Base-by-base conservation (phyloP, 2,329 filamentous ascomycete genomes). In the Canariomyces notabilis region DNA sequence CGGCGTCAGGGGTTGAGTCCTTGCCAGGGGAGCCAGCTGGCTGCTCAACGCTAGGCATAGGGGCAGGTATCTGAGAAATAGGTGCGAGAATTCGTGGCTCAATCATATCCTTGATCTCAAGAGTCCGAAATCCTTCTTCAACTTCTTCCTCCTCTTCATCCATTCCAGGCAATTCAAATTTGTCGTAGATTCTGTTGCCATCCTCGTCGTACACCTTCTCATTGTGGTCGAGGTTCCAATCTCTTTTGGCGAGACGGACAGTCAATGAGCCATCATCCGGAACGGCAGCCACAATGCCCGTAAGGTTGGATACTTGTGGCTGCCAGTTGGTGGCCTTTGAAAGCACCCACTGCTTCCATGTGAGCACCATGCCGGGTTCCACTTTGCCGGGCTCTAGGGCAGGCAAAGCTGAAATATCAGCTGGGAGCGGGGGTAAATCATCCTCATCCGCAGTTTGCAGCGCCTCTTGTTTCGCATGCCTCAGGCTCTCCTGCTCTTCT, bases 141-240 rank as follows among this genome's bases (percentile, higher is more conserved):
- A 70, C 70, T 12, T 74, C 72, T 4, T 67, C 69, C 4, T 59
- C 73, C 2, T 66, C 68, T 1, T 77, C 80, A 6, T 81, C 75
- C 6, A 79, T 69, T 9, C 78, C 77, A 0, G 84, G 83, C 56
- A 82, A 81, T 57, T 94, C 88, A 54, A 94, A 93, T 48, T 82
- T 86, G 51, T 77, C 81, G 57, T 91, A 95, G 8, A 88, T 66
- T 8, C 88, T 76, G 51, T 85, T 73, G 0, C 88, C 89, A 0
- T 76, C 67, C 9, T 80, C 74, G 55, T 91, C 82, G 53, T 81
- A 82, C 15, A 67, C 63, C 57, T 77, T 83, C 52, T 81, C 70
- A 43, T 74, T 77, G 49, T 71, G 62, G 44, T 77, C 74, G 5
- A 74, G 65, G 11, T 75, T 66, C 38, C 83, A 70, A 59, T 94